phyloP scores from a whole-genome alignment of 164 flowering plant genomes.

The Umbellularia californica region DNA sequence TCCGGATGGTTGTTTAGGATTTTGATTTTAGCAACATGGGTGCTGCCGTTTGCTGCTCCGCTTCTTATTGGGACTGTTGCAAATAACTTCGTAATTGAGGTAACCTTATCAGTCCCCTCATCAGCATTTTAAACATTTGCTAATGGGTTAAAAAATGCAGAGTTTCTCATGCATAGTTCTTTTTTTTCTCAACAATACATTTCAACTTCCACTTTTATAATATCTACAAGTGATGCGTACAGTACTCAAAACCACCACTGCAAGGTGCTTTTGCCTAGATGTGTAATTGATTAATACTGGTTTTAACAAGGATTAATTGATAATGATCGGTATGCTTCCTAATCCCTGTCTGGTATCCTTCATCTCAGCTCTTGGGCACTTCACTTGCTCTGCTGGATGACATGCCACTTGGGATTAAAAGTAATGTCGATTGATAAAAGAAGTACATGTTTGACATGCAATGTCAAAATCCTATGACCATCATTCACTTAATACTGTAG shows the following conservation, averaged over 20 bases:
- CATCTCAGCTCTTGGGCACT: background rate
- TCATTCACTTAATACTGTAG: too few relatives aligned
- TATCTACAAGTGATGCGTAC: background rate
- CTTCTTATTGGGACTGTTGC: constrained; percentile 80
- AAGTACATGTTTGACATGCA: background rate
- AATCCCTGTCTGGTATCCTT: background rate
- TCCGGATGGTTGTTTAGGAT: constrained; percentile 93
- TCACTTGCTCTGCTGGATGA: background rate
- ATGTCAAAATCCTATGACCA: too few relatives aligned
- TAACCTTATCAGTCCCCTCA: constrained; percentile 20
- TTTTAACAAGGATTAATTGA: too few relatives aligned
- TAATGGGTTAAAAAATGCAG: background rate
- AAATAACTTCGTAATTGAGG: constrained; percentile 81
- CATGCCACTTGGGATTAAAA: too few relatives aligned
- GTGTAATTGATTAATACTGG: background rate
- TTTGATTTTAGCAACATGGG: constrained; percentile 69
- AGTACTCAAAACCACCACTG: background rate
- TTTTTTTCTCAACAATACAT: background rate
- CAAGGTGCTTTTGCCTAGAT: background rate
- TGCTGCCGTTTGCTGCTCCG: constrained; percentile 90
- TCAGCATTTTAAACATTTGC: background rate
- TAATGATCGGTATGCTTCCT: too few relatives aligned
- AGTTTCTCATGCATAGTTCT: background rate
- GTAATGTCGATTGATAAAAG: too few relatives aligned
- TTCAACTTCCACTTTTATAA: background rate